Base-by-base conservation (phyloP, 345 rosid species). In the Eucalyptus shirleyi region DNA sequence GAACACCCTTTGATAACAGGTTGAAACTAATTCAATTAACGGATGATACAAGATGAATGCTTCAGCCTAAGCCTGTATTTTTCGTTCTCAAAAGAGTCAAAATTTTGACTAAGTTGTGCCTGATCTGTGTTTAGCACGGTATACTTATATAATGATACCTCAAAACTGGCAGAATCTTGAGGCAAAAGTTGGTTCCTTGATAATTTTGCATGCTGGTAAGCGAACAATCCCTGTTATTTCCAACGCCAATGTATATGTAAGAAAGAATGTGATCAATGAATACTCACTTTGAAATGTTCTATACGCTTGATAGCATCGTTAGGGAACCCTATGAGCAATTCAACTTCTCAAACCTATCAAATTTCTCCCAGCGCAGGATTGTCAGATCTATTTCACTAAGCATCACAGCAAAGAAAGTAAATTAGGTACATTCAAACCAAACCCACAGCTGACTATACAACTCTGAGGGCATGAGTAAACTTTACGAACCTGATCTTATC, bases 271-370 rank as follows among this genome's bases (percentile, higher is more conserved):
- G 26, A 40, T 3, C 28, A 37, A 28, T n/a, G n/a, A 37, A 55
- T 81, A 87, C 90, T 50, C 56, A 91, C 94, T 86, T 91, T 91
- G 90, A 91, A 47, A 56, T 60, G 87, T 86, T 89, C 62, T 56
- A 56, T 56, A 56, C 1, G 6, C 62, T 56, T 56, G 62, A 92
- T 65, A 85, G 93, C 93, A 17, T 86, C 34, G 2, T 12, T 12
- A 4, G 92, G 67, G 81, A 89, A 45, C 45, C 80, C 30, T 53
- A 62, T 59, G 60, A 55, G 87, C 45, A n/a, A 11, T 28, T 59
- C 9, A 82, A 90, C 91, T 60, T 91, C 92, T 60, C 26, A 10
- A 55, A 88, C 9, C 9, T 90, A 86, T 77, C 28, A 56, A 47
- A 91, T 89, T 42, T 80, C 88, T 19, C 72, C 88, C 55, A 81